phyloP scores from a whole-genome alignment of 2,329 filamentous ascomycete genomes.

The Claviceps spartinae region DNA sequence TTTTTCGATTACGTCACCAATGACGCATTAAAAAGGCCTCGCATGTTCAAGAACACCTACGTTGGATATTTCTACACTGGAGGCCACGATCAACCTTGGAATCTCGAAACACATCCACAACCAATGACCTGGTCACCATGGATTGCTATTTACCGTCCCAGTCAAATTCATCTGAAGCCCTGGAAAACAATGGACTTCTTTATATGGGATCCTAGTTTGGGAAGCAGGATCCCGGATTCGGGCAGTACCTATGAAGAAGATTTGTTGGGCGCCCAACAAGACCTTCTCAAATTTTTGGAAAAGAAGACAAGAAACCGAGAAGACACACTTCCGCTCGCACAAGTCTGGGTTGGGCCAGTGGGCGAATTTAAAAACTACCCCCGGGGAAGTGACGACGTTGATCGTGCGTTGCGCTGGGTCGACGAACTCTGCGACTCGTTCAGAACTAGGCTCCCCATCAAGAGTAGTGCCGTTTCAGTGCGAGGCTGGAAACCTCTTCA shows the following conservation, averaged over 20 bases:
- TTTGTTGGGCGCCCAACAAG: slow-evolving; percentile 32
- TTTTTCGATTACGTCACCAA: background rate
- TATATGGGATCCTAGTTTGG: slow-evolving; percentile 36
- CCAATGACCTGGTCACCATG: slow-evolving; percentile 24
- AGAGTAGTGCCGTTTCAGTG: slow-evolving; percentile 11
- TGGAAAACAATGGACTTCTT: slow-evolving; percentile 32
- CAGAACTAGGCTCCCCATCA: slow-evolving; percentile 23
- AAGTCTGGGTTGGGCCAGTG: slow-evolving; percentile 33
- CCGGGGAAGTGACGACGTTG: slow-evolving; percentile 22
- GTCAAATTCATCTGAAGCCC: slow-evolving; percentile 20
- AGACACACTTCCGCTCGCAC: slow-evolving; percentile 20
- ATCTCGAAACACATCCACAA: background rate
- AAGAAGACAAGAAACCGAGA: slow-evolving; percentile 15
- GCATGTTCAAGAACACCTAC: slow-evolving; percentile 12
- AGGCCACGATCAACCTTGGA: background rate
- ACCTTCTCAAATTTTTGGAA: slow-evolving; percentile 26
- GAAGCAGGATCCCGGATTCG: slow-evolving; percentile 11
- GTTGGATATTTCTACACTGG: slow-evolving; percentile 35
- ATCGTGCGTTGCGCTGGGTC: slow-evolving; percentile 28
- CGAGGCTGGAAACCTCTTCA: slow-evolving; percentile 27
- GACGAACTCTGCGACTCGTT: slow-evolving; percentile 18
- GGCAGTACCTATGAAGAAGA: slow-evolving; percentile 16
- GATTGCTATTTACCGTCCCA: slow-evolving; percentile 34
- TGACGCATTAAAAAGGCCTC: slow-evolving; percentile 9
- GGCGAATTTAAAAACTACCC: slow-evolving; percentile 8